phyloP scores from a whole-genome alignment of 2,329 filamentous ascomycete genomes.

The Cladosporium sp. region DNA sequence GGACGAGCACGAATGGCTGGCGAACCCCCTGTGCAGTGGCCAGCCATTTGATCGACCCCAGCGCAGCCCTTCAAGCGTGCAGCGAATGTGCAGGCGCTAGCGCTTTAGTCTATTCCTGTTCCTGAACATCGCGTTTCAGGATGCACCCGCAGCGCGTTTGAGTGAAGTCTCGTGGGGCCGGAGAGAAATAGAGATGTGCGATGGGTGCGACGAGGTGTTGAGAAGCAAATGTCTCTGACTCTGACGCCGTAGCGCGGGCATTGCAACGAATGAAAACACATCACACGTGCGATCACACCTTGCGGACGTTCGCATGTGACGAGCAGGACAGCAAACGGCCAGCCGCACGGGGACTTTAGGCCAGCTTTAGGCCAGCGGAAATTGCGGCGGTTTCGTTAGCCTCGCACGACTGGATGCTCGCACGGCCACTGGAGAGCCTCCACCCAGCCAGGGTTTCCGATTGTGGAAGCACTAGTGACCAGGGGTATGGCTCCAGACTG shows the following conservation, averaged over 20 bases:
- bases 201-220: neutral
- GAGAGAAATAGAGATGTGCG: neutral
- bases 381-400: slow-evolving; percentile 14
- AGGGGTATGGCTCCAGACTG: slow-evolving; percentile 13
- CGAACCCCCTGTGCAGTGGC: slow-evolving; percentile 4
- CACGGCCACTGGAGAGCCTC: slow-evolving; percentile 3
- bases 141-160: neutral
- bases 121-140: slow-evolving; percentile 14
- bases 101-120: slow-evolving; percentile 5
- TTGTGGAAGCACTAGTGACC: neutral
- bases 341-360: neutral
- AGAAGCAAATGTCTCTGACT: neutral
- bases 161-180: neutral
- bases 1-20: slow-evolving; percentile 1
- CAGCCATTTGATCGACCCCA: slow-evolving; percentile 12
- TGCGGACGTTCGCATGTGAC: neutral
- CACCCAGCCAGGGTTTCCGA: neutral
- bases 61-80: slow-evolving; percentile 18
- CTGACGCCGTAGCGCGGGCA: neutral
- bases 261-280: neutral
- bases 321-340: slow-evolving; percentile 6
- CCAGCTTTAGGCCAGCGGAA: neutral
- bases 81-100: slow-evolving; percentile 7
- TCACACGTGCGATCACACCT: neutral
- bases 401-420: neutral